A percentile compares a stretch with the other conserved stretches of the same genome.
These are phyloP conservation scores for Pseudomicrostroma phylloplanum DNA, from an alignment of 1,284 basidiomycete genomes.

Conservation along the genomic window DNA sequence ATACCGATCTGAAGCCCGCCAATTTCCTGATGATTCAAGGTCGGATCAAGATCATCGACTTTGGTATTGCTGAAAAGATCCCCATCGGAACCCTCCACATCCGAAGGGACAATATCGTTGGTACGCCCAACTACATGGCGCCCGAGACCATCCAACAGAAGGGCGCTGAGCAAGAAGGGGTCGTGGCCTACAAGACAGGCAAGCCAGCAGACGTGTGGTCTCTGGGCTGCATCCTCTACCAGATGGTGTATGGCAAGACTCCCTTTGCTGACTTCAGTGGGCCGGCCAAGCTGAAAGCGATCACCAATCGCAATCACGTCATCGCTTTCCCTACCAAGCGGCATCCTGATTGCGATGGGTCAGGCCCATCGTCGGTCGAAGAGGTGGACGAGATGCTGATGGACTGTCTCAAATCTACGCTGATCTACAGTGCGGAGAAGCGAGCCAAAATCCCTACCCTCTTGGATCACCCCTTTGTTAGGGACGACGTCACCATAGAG, in stretches of 20 bases:
- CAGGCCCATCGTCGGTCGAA: conserved; percentile 26
- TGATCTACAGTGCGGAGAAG: conserved; percentile 67
- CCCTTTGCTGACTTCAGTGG: conserved; percentile 82
- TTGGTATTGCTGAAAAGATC: conserved; percentile 87
- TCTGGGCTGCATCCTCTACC: conserved; percentile 88
- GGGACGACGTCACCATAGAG: conserved; percentile 11
- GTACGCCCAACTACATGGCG: conserved; percentile 51
- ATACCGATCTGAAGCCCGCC: conserved; percentile 48
- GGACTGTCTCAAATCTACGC: conserved; percentile 66
- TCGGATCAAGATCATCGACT: conserved; percentile 90
- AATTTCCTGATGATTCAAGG: conserved; percentile 74
- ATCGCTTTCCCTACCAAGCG: conserved; percentile 71
- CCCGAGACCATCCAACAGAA: conserved; percentile 49
- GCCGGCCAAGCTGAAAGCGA: conserved; percentile 82
- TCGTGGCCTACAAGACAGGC: conserved; percentile 45
- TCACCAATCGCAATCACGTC: conserved; percentile 65
- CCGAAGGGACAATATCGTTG: conserved; percentile 46
- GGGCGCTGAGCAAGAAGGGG: conserved; percentile 1
- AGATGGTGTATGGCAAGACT: conserved; percentile 87
- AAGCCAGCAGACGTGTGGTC: conserved; percentile 78
- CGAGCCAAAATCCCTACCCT: conserved; percentile 70
- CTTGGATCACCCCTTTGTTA: conserved; percentile 53
- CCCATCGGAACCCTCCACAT: conserved; percentile 50
- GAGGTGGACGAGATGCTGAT: conserved; percentile 66
- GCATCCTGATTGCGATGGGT: conserved; percentile 55